These are phyloP conservation scores for Podaxis sp. DNA, from an alignment of 768 basidiomycete species.

Conservation along the genomic window DNA sequence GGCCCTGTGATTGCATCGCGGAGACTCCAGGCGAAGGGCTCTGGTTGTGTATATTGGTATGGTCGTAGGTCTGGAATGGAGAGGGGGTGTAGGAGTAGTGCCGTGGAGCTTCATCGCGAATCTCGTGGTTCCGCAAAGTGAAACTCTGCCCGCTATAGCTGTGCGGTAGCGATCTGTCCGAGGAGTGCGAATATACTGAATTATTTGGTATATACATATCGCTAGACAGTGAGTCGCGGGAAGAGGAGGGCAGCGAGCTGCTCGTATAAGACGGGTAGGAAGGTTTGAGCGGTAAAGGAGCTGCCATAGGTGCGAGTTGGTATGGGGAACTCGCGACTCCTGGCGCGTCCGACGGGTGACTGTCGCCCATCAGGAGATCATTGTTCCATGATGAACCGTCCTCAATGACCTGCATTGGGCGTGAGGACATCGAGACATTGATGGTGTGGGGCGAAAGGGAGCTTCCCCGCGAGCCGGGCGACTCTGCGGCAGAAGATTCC, in stretches of 20 bases:
- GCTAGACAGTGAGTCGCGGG: constrained; percentile 41
- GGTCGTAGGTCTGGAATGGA: constrained; percentile 43
- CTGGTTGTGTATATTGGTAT: constrained; percentile 35
- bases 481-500: constrained; percentile 43
- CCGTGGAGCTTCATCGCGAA: constrained; percentile 29
- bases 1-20: constrained; percentile 33
- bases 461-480: constrained; percentile 52
- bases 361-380: constrained; percentile 45
- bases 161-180: constrained; percentile 48
- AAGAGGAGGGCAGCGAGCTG: constrained; percentile 37
- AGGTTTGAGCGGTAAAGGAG: constrained; percentile 47
- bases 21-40: constrained; percentile 38
- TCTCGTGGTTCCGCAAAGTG: constrained; percentile 28
- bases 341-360: constrained; percentile 38
- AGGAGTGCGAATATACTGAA: constrained; percentile 44
- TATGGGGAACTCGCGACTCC: constrained; percentile 42
- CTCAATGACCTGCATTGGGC: constrained; percentile 47
- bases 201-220: constrained; percentile 37
- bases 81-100: constrained; percentile 54
- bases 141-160: constrained; percentile 49
- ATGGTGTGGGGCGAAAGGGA: constrained; percentile 63
- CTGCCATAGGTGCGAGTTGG: constrained; percentile 42
- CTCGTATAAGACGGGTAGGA: constrained; percentile 41
- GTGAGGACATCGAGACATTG: constrained; percentile 45
- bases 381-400: constrained; percentile 51